Conservation (phyloP, 148 eudicot genomes). For the Fagopyrum tataricum region DNA sequence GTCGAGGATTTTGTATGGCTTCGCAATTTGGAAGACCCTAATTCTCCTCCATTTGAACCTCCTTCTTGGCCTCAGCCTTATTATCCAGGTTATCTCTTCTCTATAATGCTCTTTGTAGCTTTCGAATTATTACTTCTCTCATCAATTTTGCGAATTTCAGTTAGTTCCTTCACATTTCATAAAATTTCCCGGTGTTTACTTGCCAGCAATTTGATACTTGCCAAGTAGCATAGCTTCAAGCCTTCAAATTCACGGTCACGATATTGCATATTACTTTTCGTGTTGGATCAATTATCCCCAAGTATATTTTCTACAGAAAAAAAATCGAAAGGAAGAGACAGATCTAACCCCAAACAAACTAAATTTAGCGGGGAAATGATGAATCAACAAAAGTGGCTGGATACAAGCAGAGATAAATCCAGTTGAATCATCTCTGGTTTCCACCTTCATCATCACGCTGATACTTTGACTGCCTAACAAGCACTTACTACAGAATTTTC, state of each 20-base stretch:
- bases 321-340: not conserved
- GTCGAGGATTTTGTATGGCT: constrained; percentile 68
- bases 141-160: not conserved
- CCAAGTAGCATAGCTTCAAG: not conserved
- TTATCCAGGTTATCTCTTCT: constrained; percentile 59
- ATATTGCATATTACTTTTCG: not conserved
- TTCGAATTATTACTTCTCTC: not conserved
- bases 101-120: not conserved
- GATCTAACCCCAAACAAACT: not conserved
- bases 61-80: constrained; percentile 67
- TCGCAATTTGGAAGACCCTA: constrained; percentile 56
- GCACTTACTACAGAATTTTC: too few species aligned
- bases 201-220: not conserved
- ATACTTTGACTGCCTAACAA: too few species aligned
- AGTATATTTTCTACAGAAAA: not conserved
- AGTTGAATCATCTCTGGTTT: not conserved
- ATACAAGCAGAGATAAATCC: not conserved
- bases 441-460: not conserved
- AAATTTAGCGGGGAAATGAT: too few species aligned
- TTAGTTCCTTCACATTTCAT: not conserved
- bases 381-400: not conserved
- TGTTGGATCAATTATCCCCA: not conserved
- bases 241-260: not conserved
- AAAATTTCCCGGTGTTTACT: not conserved
- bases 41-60: constrained; percentile 18